Conservation (phyloP, 768 basidiomycete genomes). For the Tricholoma furcatifolium region DNA sequence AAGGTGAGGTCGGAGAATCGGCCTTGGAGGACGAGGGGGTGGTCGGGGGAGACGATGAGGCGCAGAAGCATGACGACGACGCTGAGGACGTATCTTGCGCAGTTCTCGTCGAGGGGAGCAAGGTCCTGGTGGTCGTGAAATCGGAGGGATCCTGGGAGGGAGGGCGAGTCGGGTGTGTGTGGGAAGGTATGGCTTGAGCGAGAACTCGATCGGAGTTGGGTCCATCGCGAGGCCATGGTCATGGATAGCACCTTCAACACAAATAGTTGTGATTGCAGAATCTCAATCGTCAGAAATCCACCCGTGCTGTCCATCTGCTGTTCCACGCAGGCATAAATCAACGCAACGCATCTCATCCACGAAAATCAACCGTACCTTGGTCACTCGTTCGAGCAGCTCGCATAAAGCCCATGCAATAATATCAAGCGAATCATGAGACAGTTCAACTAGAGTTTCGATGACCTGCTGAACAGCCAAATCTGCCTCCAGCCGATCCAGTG, state of each 20-base stretch:
- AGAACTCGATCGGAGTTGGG: conserved; percentile 40
- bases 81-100: conserved; percentile 78
- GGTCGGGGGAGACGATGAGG: conserved; percentile 60
- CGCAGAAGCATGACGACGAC: conserved; percentile 83
- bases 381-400: conserved; percentile 74
- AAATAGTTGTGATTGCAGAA: conserved; percentile 85
- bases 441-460: conserved; percentile 76
- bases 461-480: conserved; percentile 76
- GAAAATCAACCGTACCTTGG: conserved; percentile 50
- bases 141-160: conserved; percentile 27
- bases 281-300: conserved; percentile 56
- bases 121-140: conserved; percentile 54
- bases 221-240: conserved; percentile 79
- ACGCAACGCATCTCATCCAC: neutral
- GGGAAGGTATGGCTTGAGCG: conserved; percentile 38
- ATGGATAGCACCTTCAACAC: conserved; percentile 78
- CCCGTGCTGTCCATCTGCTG: conserved; percentile 55
- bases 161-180: conserved; percentile 37
- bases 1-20: conserved; percentile 63
- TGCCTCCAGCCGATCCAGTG: conserved; percentile 69
- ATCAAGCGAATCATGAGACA: conserved; percentile 74
- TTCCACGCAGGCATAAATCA: neutral
- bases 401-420: conserved; percentile 78
- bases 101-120: conserved; percentile 74
- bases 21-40: conserved; percentile 53